These are phyloP conservation scores for Kwoniella newhampshirensis DNA, from an alignment of 768 basidiomycete species.

Conservation along the genomic window DNA sequence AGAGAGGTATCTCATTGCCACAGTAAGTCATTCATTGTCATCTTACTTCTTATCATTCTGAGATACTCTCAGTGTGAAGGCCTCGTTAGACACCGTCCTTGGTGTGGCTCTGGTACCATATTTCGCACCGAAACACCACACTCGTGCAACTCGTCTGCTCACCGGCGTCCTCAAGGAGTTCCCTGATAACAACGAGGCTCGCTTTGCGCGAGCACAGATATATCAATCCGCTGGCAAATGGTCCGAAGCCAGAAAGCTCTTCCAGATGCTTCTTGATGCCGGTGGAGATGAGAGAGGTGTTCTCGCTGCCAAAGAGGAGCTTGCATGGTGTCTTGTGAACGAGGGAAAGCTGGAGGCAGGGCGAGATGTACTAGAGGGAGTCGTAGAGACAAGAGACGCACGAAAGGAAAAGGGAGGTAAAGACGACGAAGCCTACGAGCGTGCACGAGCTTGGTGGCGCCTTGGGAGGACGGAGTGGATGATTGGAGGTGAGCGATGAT, in stretches of 20 bases:
- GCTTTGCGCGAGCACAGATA: constrained; percentile 76
- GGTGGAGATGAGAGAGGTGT: constrained; percentile 25
- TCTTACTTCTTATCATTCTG: neutral
- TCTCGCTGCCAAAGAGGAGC: constrained; percentile 69
- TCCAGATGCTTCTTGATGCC: constrained; percentile 61
- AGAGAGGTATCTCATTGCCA: constrained; percentile 61
- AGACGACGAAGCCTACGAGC: constrained; percentile 60
- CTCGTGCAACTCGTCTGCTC: constrained; percentile 70
- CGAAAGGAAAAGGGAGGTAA: constrained; percentile 52
- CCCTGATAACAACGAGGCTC: constrained; percentile 63
- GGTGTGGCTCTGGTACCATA: constrained; percentile 78
- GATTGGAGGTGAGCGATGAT: constrained; percentile 60
- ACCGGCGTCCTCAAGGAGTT: constrained; percentile 68
- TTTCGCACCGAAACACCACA: constrained; percentile 86
- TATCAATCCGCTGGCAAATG: constrained; percentile 66
- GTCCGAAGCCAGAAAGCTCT: constrained; percentile 65
- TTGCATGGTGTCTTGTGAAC: constrained; percentile 77
- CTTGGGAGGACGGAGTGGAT: constrained; percentile 76
- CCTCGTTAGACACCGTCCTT: constrained; percentile 68
- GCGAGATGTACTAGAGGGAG: constrained; percentile 41
- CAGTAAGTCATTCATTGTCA: constrained; percentile 50
- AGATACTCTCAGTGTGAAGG: constrained; percentile 20
- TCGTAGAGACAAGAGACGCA: constrained; percentile 41
- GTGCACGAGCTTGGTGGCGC: constrained; percentile 80
- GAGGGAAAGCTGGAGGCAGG: constrained; percentile 47